Base-by-base conservation (phyloP, 2,329 filamentous ascomycete genomes). In the Eutypa lata region DNA sequence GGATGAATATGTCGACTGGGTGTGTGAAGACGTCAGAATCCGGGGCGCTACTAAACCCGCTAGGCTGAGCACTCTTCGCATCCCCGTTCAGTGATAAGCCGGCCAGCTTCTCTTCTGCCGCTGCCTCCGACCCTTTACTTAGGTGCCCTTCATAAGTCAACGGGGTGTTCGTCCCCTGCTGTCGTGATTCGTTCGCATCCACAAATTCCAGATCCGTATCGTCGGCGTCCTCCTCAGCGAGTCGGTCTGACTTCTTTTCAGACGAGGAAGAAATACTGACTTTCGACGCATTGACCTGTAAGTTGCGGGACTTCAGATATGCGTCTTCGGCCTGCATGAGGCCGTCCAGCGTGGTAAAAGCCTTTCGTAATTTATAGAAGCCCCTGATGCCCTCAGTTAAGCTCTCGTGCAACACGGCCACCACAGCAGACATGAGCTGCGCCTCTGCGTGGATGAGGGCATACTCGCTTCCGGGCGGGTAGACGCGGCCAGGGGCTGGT, bases 281-380 rank as follows among this genome's bases (percentile, higher is more conserved):
- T 22, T 53, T 61, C 28, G 57, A 57, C 8, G 54, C 57, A 28
- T 60, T 57, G 4, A 63, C 62, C 22, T 57, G 56, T 5, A 76
- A 51, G 0, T 66, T 67, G 7, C 65, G 61, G 35, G 68, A 68
- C 47, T 71, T 64, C n/a, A 78, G 51, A 56, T 74, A 76, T 55
- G 80, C 83, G 22, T 80, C 80, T 71, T 96, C 92, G 33, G 87
- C 82, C 55, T 88, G 81, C 65, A 92, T 79, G 51, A 99, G 89
- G 10, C 79, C 80, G 63, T 96, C 89, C 3, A 99, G 76, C 0
- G 91, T 88, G 38, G 91, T 75, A 64, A 89, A 97, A 0, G 93
- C 93, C 68, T 95, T 96, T 56, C 93, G 81, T 61, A 97, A 73
- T 71, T 94, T 96, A 67, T 96, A 95, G 65, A 97, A 97, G 6